Conservation (phyloP, 371 early-diverging fungal species). For the Mortierella sp. region DNA sequence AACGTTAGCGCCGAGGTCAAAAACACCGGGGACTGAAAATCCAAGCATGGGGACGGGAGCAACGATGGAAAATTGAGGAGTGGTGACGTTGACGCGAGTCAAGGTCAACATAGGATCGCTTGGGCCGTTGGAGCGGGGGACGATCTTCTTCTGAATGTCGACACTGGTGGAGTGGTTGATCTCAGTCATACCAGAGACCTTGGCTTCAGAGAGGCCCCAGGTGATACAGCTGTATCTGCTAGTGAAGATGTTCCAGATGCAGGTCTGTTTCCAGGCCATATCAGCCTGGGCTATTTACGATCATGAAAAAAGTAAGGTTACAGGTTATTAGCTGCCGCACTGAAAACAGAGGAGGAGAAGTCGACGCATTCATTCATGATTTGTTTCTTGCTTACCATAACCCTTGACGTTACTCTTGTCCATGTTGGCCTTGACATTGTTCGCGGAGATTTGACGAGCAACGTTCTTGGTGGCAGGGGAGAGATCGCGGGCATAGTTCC, state of each 20-base stretch:
- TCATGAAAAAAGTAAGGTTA: not conserved
- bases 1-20: conserved; percentile 35
- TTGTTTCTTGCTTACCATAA: conserved; percentile 25
- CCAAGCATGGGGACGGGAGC: conserved; percentile 30
- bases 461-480: conserved; percentile 18
- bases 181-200: conserved; percentile 37
- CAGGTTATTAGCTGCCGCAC: too few species aligned
- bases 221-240: conserved; percentile 28
- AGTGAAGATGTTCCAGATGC: conserved; percentile 40
- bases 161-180: conserved; percentile 30
- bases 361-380: not conserved
- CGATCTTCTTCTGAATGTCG: conserved; percentile 14
- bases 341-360: too few species aligned
- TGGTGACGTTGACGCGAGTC: conserved; percentile 25
- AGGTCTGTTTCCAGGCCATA: conserved; percentile 40
- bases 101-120: conserved; percentile 26
- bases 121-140: not conserved
- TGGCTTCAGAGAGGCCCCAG: conserved; percentile 34
- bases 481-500: conserved; percentile 33
- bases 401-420: conserved; percentile 32
- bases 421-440: conserved; percentile 33
- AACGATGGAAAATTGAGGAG: conserved; percentile 22
- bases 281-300: conserved; percentile 28
- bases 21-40: conserved; percentile 40
- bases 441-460: not conserved